Percentiles rank a stretch among this genome's conserved stretches.
These are phyloP conservation scores for Talaromyces stipitatus DNA, from an alignment of 495 filamentous ascomycete genomes.

Conservation along the genomic window DNA sequence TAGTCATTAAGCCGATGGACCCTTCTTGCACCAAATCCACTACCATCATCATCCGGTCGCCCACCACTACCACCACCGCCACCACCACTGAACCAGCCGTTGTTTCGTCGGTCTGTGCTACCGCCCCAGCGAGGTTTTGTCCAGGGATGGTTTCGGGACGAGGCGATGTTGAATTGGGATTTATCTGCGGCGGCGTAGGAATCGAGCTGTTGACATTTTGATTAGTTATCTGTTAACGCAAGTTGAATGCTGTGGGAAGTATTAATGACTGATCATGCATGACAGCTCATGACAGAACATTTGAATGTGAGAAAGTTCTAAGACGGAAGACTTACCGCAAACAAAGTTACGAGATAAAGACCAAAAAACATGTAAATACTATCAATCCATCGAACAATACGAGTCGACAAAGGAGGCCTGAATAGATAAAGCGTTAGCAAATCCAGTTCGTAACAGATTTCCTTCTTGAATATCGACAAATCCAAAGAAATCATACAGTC, in stretches of 20 bases:
- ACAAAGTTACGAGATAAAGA: slow-evolving; percentile 35
- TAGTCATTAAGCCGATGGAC: slow-evolving; percentile 34
- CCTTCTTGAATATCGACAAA: background rate
- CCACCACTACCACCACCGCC: slow-evolving; percentile 18
- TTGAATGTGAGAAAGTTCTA: background rate
- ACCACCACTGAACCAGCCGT: slow-evolving; percentile 9
- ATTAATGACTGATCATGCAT: background rate
- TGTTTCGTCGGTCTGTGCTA: slow-evolving; percentile 11
- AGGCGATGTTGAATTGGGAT: slow-evolving; percentile 53
- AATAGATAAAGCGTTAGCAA: background rate
- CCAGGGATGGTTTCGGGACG: slow-evolving; percentile 12
- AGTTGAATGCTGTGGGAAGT: background rate
- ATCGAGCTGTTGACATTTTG: slow-evolving; percentile 40
- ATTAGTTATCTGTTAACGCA: background rate
- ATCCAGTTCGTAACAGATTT: background rate
- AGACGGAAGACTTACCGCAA: slow-evolving; percentile 23
- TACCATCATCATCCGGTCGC: slow-evolving; percentile 15
- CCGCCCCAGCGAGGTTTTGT: slow-evolving; percentile 19
- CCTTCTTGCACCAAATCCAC: slow-evolving; percentile 16
- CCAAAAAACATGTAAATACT: slow-evolving; percentile 37
- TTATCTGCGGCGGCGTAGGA: slow-evolving; percentile 56
- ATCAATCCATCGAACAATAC: slow-evolving; percentile 35
- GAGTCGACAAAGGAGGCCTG: slow-evolving; percentile 38
- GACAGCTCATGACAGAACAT: background rate
- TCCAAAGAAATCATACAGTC: too few relatives aligned